These are phyloP conservation scores for Aspergillus niger DNA, from an alignment of 2,329 filamentous ascomycete genomes.

Conservation along the genomic window DNA sequence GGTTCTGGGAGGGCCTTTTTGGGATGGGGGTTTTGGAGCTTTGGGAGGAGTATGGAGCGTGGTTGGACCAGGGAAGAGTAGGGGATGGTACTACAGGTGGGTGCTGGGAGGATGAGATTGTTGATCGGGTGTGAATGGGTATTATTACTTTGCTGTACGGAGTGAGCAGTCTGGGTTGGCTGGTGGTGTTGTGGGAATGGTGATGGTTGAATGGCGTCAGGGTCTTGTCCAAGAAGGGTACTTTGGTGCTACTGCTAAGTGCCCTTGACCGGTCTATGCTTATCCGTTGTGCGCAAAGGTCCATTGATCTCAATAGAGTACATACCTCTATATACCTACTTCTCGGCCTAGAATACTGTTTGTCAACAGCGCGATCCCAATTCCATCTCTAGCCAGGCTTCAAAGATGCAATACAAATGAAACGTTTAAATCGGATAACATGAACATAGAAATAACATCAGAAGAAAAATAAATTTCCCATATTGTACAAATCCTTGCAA, in stretches of 20 bases:
- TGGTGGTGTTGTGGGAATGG: no score
- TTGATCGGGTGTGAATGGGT: conserved; percentile 19
- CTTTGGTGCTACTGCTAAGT: no score
- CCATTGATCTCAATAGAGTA: conserved; percentile 23
- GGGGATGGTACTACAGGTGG: conserved; percentile 5
- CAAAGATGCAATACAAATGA: conserved; percentile 11
- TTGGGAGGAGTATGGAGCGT: conserved; percentile 70
- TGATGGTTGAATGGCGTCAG: background rate
- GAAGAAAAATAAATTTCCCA: conserved; percentile 39
- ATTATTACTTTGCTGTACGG: background rate
- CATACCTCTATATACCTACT: conserved; percentile 21
- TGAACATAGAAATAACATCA: conserved; percentile 32
- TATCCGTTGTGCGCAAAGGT: background rate
- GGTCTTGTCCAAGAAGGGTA: background rate
- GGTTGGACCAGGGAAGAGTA: conserved; percentile 41
- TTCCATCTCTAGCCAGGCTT: conserved; percentile 10
- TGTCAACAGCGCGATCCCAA: conserved; percentile 10
- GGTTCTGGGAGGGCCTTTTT: conserved; percentile 55
- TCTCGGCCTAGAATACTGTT: conserved; percentile 8
- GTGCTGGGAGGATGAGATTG: conserved; percentile 32
- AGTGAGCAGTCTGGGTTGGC: no score
- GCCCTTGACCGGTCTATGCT: background rate
- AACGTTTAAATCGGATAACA: conserved; percentile 19
- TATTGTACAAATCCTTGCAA: conserved; percentile 42
- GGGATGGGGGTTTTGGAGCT: conserved; percentile 67